Conservation (phyloP, 208 protist species). For the Histomonas meleagridis region DNA sequence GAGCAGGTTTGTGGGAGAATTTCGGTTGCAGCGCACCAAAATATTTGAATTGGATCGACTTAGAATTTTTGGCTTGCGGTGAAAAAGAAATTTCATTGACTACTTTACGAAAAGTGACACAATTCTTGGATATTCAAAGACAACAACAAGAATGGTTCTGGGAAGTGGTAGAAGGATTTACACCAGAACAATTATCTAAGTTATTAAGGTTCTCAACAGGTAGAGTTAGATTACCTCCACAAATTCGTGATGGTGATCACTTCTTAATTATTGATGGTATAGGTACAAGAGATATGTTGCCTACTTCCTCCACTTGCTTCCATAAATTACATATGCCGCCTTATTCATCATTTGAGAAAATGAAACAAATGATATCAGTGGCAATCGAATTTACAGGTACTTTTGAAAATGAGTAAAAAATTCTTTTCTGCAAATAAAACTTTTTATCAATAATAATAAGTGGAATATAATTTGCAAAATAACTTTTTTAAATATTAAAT, state of each 20-base stretch:
- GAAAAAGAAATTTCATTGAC: background rate
- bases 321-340: background rate
- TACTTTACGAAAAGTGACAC: background rate
- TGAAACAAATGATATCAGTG: background rate
- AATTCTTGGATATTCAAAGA: background rate
- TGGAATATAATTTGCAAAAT: no score
- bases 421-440: no score
- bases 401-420: no score
- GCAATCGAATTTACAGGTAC: constrained; percentile 6
- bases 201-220: constrained; percentile 2
- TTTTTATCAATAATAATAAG: no score
- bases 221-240: background rate
- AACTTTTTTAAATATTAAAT: no score
- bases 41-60: background rate
- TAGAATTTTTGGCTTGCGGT: background rate
- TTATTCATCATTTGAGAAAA: constrained; percentile 1
- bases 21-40: background rate
- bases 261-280: background rate
- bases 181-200: background rate
- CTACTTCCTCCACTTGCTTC: constrained; percentile 16
- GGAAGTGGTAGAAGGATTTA: background rate
- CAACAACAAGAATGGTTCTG: background rate
- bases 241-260: background rate
- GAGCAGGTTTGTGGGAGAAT: background rate
- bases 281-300: background rate